A percentile compares a stretch with the other conserved stretches of the same genome.
Conservation (phyloP, 495 filamentous ascomycete genomes). For the Margaritispora aquatica region DNA sequence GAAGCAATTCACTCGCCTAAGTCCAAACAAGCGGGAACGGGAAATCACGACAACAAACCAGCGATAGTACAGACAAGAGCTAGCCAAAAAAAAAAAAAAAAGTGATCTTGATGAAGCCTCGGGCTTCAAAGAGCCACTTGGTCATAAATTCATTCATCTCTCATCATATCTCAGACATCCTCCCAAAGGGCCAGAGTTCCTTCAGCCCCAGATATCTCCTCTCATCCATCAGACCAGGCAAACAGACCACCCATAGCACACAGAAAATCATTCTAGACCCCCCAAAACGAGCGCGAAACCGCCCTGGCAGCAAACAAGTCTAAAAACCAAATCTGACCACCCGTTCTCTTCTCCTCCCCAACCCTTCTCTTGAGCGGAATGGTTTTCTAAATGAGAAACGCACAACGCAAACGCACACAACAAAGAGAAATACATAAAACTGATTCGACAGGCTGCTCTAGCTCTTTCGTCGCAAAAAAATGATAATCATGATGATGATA, state of each 20-base stretch:
- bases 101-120: not conserved
- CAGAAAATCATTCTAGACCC: not conserved
- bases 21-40: too few species aligned
- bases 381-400: too few species aligned
- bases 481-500: too few species aligned
- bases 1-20: too few species aligned
- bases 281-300: not conserved
- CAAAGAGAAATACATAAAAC: conserved; percentile 1
- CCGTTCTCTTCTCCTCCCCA: too few species aligned
- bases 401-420: not conserved
- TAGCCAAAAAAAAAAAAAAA: not conserved
- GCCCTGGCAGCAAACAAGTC: not conserved
- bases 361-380: too few species aligned
- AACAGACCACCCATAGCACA: too few species aligned
- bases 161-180: not conserved
- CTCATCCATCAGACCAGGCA: too few species aligned
- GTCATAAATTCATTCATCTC: not conserved
- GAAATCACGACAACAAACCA: not conserved
- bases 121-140: not conserved
- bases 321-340: not conserved
- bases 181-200: not conserved
- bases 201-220: too few species aligned
- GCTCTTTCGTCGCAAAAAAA: not conserved
- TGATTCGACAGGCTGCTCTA: conserved; percentile 16
- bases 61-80: not conserved